These are phyloP conservation scores for Podila minutissima DNA, from an alignment of 192 early-diverging fungal species.

Conservation along the genomic window DNA sequence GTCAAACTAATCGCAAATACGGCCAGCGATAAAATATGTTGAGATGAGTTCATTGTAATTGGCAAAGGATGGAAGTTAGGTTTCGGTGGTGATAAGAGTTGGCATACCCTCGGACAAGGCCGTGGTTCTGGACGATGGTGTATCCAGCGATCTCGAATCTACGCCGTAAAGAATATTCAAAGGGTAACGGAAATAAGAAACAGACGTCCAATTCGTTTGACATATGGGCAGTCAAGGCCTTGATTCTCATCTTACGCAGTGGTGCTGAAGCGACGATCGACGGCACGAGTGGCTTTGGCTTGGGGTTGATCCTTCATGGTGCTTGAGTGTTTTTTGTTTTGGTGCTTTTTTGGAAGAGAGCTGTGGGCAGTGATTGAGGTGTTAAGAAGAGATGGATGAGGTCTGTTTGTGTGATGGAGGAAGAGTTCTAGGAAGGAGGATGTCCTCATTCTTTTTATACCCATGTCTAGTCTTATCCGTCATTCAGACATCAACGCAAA, in stretches of 20 bases:
- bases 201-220: background rate
- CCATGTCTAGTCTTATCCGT: too few relatives aligned
- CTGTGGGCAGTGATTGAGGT: too few relatives aligned
- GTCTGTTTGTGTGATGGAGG: too few relatives aligned
- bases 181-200: background rate
- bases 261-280: conserved; percentile 46
- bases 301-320: background rate
- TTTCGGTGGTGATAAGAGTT: too few relatives aligned
- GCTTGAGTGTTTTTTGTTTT: too few relatives aligned
- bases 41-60: background rate
- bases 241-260: conserved; percentile 14
- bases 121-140: conserved; percentile 28
- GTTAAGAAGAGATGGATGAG: too few relatives aligned
- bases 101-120: conserved; percentile 42
- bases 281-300: conserved; percentile 10
- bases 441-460: too few relatives aligned
- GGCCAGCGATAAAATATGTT: background rate
- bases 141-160: conserved; percentile 17
- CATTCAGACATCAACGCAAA: too few relatives aligned
- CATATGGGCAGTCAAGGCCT: background rate
- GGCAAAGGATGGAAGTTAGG: background rate
- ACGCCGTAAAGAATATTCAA: background rate
- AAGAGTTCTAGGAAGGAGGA: too few relatives aligned
- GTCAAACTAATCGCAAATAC: conserved; percentile 13
- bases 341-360: too few relatives aligned